A percentile compares a stretch with the other conserved stretches of the same genome.
phyloP scores from a whole-genome alignment of 2,329 filamentous ascomycete genomes.

The Ophiostoma populinum region DNA sequence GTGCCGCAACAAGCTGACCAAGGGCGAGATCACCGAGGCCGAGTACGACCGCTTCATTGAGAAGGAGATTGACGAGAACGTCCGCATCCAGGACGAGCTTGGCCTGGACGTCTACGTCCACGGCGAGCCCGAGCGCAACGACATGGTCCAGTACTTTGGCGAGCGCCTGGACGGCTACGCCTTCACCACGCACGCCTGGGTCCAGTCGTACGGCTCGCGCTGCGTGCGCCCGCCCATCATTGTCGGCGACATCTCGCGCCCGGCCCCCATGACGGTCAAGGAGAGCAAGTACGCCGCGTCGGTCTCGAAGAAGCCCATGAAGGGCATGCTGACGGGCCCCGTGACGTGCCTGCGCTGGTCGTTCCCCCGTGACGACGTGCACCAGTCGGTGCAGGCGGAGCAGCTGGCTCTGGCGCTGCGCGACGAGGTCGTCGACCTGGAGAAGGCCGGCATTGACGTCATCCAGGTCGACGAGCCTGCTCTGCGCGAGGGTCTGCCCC shows the following conservation, averaged over 20 bases:
- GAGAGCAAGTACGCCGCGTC: constrained; percentile 98
- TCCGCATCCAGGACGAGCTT: constrained; percentile 97
- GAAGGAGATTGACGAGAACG: constrained; percentile 89
- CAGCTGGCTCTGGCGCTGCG: constrained; percentile 96
- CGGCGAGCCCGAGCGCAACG: constrained; percentile 98
- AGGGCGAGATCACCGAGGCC: constrained; percentile 81
- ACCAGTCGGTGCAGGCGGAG: constrained; percentile 97
- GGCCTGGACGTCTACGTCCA: constrained; percentile 94
- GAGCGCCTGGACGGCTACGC: constrained; percentile 92
- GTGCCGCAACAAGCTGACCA: constrained; percentile 95
- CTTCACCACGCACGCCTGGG: constrained; percentile 98
- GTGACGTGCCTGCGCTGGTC: constrained; percentile 99
- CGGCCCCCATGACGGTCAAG: constrained; percentile 97
- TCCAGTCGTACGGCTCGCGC: constrained; percentile 91
- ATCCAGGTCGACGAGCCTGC: constrained; percentile 99
- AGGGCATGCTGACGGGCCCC: constrained; percentile 98
- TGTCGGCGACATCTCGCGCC: constrained; percentile 95
- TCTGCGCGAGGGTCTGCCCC: constrained; percentile 96
- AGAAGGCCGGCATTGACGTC: constrained; percentile 89
- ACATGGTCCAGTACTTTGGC: constrained; percentile 99
- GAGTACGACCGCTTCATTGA: constrained; percentile 99
- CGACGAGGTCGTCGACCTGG: constrained; percentile 95
- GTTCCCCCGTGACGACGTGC: constrained; percentile 98
- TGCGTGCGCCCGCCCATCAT: constrained; percentile 97
- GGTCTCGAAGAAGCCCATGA: constrained; percentile 98